Evolutionary conservation across 1,139 yeast genomes (phyloP).

Genomic region (Zhuliangozyma parablackwelliae): DNA sequence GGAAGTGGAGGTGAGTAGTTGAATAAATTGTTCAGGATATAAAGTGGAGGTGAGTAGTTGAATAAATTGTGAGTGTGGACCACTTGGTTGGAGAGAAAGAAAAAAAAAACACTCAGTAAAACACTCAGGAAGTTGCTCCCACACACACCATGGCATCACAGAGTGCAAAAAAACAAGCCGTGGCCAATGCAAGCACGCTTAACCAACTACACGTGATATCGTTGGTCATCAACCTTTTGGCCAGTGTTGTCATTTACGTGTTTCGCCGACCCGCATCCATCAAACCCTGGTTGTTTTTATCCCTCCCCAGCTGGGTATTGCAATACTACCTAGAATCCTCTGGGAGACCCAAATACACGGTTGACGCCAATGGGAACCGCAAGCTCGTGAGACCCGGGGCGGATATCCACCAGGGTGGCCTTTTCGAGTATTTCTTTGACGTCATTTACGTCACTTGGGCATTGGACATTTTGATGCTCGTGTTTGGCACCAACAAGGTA

Average conservation of each 20-base stretch:
- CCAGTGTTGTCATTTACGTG: slow-evolving; percentile 34
- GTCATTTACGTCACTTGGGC: slow-evolving; percentile 66
- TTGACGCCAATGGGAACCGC: slow-evolving; percentile 25
- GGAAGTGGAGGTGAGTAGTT: no score
- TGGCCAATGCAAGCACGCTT: slow-evolving; percentile 49
- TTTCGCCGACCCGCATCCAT: slow-evolving; percentile 52
- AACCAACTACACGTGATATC: slow-evolving; percentile 52
- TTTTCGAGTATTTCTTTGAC: slow-evolving; percentile 77
- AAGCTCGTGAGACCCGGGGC: slow-evolving; percentile 53
- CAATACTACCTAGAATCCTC: slow-evolving; percentile 57
- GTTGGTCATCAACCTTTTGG: slow-evolving; percentile 36
- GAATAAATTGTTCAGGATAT: no score
- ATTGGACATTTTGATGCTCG: slow-evolving; percentile 50
- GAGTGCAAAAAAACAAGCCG: slow-evolving; percentile 66
- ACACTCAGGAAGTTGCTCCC: background rate
- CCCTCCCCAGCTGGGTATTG: slow-evolving; percentile 53
- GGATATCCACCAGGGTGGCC: slow-evolving; percentile 61
- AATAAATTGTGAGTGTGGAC: no score
- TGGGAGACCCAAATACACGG: slow-evolving; percentile 57
- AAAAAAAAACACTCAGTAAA: background rate
- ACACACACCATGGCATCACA: slow-evolving; percentile 34
- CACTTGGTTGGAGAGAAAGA: background rate
- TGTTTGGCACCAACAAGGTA: slow-evolving; percentile 54
- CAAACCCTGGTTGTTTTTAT: slow-evolving; percentile 50
- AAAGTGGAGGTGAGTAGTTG: no score